Percentiles rank a stretch among this genome's conserved stretches.
Evolutionary conservation across 345 rosid species (phyloP).

Genomic region (Ailanthus altissimus): DNA sequence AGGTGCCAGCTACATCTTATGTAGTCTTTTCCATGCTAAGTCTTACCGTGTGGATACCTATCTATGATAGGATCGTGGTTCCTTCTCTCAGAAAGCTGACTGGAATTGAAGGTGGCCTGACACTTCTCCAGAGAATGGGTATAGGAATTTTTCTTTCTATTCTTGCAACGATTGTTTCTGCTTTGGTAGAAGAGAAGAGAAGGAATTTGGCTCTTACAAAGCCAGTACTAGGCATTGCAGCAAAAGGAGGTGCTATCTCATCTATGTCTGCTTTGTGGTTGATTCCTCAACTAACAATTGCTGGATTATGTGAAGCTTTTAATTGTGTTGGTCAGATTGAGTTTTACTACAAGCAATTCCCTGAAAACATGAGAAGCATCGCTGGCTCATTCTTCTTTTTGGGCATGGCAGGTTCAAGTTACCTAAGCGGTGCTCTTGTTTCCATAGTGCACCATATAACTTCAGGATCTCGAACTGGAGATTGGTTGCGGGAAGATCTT

Average conservation of each 20-base stretch:
- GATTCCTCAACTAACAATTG: conserved; percentile 50
- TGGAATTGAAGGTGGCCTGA: conserved; percentile 23
- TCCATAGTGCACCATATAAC: conserved; percentile 17
- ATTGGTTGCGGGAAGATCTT: conserved; percentile 13
- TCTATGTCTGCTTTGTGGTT: conserved; percentile 58
- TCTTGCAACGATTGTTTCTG: conserved; percentile 47
- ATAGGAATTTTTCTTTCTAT: conserved; percentile 42
- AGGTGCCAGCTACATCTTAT: conserved; percentile 51
- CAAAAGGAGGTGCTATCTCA: conserved; percentile 39
- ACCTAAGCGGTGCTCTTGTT: conserved; percentile 34
- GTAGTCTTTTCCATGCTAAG: conserved; percentile 28
- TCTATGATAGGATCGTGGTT: conserved; percentile 30
- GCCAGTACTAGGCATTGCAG: conserved; percentile 49
- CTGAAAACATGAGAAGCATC: conserved; percentile 53
- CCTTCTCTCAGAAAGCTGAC: conserved; percentile 19
- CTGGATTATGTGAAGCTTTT: conserved; percentile 54
- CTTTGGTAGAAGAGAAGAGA: conserved; percentile 44
- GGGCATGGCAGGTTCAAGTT: conserved; percentile 38
- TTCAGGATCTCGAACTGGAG: background rate
- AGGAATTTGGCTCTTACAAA: conserved; percentile 43
- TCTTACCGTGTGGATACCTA: conserved; percentile 30
- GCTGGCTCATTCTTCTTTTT: conserved; percentile 36
- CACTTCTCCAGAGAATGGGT: conserved; percentile 45
- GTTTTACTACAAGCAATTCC: conserved; percentile 58
- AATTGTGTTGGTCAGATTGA: conserved; percentile 26